These are phyloP conservation scores for Microcyclospora pomicola DNA, from an alignment of 2,329 filamentous ascomycete genomes.

Conservation along the genomic window DNA sequence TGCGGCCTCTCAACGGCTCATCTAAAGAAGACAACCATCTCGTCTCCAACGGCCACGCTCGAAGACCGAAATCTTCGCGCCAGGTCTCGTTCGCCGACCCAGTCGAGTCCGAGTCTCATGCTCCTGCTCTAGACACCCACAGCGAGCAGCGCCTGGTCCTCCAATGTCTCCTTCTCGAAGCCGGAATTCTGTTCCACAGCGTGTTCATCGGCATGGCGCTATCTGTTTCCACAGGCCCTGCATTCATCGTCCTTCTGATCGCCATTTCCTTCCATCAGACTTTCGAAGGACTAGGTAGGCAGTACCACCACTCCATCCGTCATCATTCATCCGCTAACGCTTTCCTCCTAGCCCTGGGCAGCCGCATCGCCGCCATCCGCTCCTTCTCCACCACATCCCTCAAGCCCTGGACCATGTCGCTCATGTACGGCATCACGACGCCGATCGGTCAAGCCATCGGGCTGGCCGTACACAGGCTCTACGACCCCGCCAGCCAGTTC, in stretches of 20 bases:
- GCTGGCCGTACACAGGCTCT: constrained; percentile 35
- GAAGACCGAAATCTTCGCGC: constrained; percentile 5
- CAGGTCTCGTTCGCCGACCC: constrained; percentile 8
- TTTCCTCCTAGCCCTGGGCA: constrained; percentile 46
- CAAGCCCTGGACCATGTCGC: constrained; percentile 59
- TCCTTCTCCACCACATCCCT: constrained; percentile 56
- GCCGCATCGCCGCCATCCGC: constrained; percentile 55
- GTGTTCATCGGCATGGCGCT: constrained; percentile 64
- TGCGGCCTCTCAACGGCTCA: constrained; percentile 12
- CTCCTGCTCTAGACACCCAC: constrained; percentile 1
- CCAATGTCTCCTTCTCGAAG: constrained; percentile 62
- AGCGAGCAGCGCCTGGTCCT: constrained; percentile 50
- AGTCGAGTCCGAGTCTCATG: background rate
- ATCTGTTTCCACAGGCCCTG: constrained; percentile 50
- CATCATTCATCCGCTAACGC: too few relatives aligned
- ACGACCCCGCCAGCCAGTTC: constrained; percentile 35
- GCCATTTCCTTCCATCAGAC: constrained; percentile 61
- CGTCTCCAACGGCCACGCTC: constrained; percentile 6
- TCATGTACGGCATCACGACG: constrained; percentile 48
- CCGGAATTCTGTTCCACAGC: constrained; percentile 66
- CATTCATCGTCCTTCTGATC: constrained; percentile 52
- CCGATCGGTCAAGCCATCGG: constrained; percentile 38
- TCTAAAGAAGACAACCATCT: constrained; percentile 6
- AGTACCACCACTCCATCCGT: too few relatives aligned
- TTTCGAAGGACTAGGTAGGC: constrained; percentile 39